Base-by-base conservation (phyloP, 2,329 filamentous ascomycete genomes). In the Penicillium sp. region DNA sequence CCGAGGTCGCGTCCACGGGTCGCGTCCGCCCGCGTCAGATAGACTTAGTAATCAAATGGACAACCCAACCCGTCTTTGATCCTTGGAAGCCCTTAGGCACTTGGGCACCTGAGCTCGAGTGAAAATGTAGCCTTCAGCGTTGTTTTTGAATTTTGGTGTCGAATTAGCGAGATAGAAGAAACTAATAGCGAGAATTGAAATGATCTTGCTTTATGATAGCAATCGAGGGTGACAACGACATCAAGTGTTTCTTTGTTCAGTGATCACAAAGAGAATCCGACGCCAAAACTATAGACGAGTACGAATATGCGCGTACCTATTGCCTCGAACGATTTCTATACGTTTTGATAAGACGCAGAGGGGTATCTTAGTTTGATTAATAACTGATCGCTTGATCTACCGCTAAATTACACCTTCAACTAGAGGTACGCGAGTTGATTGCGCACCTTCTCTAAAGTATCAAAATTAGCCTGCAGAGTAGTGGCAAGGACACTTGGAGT, bases 381-480 rank as follows among this genome's bases (percentile, higher is more conserved):
- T 9, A 22, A 18, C 2, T 10, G 18, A 32, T 46, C 20, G 29
- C 9, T 34, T 5, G 9, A 35, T 46, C 31, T 46, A 35, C 31
- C 44, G 14, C 31, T 24, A 24, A 14, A 24, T n/a, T 24, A 46
- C 9, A 35, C 8, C 5, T 34, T 44, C n/a, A 8, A 8, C 20
- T 46, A 46, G 44, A 46, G 44, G 9, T 35, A 34, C 5, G 26
- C 35, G 24, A 66, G 54, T 38, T 40, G 45, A 31, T 39, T 53
- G 20, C 68, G 63, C 14, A 64, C 29, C 3, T 29, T 55, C 47
- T 66, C 57, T 35, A 70, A 55, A 14, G 56, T 62, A 52, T 69
- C 64, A 47, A 74, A 74, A 53, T 71, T 72, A 13, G 67, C 70
- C 20, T 49, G 63, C 18, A 74, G 48, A 22, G 54, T 63, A 53